These are phyloP conservation scores for Suillus sp. DNA, from an alignment of 768 basidiomycete species.

Conservation along the genomic window DNA sequence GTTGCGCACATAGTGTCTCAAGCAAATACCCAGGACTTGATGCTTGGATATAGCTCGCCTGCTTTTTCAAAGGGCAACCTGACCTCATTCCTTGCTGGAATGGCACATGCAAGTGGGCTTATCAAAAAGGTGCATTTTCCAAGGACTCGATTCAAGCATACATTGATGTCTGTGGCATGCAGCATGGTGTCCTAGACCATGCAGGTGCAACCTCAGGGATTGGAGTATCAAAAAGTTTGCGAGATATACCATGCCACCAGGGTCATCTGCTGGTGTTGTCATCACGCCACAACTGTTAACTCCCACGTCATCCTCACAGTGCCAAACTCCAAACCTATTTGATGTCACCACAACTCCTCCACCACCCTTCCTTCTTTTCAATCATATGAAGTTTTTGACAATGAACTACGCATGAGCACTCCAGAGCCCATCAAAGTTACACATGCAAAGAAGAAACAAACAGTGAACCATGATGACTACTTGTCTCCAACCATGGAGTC, in stretches of 20 bases:
- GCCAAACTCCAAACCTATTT: conserved; percentile 28
- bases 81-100: conserved; percentile 70
- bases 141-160: conserved; percentile 8
- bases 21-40: conserved; percentile 78
- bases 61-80: conserved; percentile 72
- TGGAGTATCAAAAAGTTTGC: conserved; percentile 78
- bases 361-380: conserved; percentile 45
- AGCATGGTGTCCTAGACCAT: conserved; percentile 76
- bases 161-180: conserved; percentile 18
- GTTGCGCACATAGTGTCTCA: conserved; percentile 70
- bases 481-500: conserved; percentile 29
- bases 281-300: conserved; percentile 27
- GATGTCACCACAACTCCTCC: conserved; percentile 39
- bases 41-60: conserved; percentile 85
- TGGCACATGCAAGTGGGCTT: conserved; percentile 75
- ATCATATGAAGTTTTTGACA: conserved; percentile 53
- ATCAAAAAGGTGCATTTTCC: conserved; percentile 66
- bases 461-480: too few relatives aligned
- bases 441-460: too few relatives aligned
- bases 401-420: conserved; percentile 52
- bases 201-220: conserved; percentile 77
- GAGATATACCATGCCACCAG: conserved; percentile 65
- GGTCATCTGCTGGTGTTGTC: conserved; percentile 47
- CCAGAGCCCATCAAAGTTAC: conserved; percentile 78
- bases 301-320: conserved; percentile 31